A percentile compares a stretch with the other conserved stretches of the same genome.
Evolutionary conservation across 768 basidiomycete genomes (phyloP).

Genomic region (Termitomyces sp.): DNA sequence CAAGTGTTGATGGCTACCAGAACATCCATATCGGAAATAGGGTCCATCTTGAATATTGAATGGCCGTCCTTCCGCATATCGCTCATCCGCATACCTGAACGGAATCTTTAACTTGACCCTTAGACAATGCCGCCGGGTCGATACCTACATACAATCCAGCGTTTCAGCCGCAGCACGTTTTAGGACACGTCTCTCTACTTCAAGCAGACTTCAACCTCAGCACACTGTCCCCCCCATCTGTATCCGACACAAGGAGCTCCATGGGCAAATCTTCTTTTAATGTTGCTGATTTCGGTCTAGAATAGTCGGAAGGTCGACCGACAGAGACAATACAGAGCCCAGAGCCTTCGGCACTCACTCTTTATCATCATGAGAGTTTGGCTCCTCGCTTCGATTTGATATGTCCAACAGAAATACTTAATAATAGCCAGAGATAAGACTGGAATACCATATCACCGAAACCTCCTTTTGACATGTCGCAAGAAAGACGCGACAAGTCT

Average conservation of each 20-base stretch:
- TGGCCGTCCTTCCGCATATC: slow-evolving; percentile 17
- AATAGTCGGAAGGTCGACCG: not conserved
- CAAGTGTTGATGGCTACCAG: slow-evolving; percentile 26
- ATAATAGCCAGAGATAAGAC: not conserved
- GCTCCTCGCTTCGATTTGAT: not conserved
- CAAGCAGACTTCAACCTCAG: too few relatives aligned
- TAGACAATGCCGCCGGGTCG: slow-evolving; percentile 20
- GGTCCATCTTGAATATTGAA: not conserved
- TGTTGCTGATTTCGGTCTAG: not conserved
- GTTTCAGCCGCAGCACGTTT: slow-evolving; percentile 9
- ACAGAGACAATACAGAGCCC: slow-evolving; percentile 1
- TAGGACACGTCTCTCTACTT: slow-evolving; percentile 2
- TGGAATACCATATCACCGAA: not conserved
- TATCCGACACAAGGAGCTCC: slow-evolving; percentile 18
- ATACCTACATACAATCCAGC: slow-evolving; percentile 14
- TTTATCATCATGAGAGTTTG: not conserved
- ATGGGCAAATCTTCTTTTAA: slow-evolving; percentile 4
- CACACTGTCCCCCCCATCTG: not conserved
- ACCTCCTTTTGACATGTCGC: not conserved
- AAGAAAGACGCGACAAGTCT: not conserved
- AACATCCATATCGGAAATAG: not conserved
- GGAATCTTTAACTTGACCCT: slow-evolving; percentile 22
- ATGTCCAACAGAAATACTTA: not conserved
- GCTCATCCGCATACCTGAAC: slow-evolving; percentile 6
- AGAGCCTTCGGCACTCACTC: not conserved